A percentile compares a stretch with the other conserved stretches of the same genome.
Evolutionary conservation across 2,329 filamentous ascomycete genomes (phyloP).

Genomic region (Monosporascus ibericus): DNA sequence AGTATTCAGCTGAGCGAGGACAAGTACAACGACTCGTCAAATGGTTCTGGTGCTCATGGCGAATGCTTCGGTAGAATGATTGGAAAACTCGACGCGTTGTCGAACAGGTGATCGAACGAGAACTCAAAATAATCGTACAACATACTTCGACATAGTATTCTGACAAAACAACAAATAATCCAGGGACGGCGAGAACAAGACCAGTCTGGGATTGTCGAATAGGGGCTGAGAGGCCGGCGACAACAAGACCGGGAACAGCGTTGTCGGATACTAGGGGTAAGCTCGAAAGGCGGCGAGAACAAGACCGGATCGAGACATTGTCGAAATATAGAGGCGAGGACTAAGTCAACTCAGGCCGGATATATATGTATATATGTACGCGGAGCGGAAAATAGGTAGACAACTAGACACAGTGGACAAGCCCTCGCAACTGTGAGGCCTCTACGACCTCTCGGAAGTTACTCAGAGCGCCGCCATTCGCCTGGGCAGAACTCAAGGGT

Average conservation of each 20-base stretch:
- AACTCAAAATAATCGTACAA: background rate
- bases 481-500: conserved; percentile 12
- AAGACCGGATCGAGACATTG: conserved; percentile 6
- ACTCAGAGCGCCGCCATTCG: conserved; percentile 14
- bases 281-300: background rate
- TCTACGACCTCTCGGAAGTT: conserved; percentile 13
- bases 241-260: background rate
- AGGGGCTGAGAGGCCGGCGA: background rate
- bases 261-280: conserved; percentile 2
- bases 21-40: no score
- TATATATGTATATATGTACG: conserved; percentile 1
- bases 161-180: conserved; percentile 4
- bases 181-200: conserved; percentile 3
- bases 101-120: conserved; percentile 2
- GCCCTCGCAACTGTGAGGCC: conserved; percentile 15
- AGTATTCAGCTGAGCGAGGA: no score
- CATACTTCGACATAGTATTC: background rate
- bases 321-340: conserved; percentile 7
- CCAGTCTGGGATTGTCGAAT: conserved; percentile 5
- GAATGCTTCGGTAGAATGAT: no score
- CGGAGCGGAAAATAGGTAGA: background rate
- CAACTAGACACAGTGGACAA: conserved; percentile 4
- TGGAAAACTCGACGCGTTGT: background rate
- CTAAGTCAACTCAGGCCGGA: conserved; percentile 9
- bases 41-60: no score